Evolutionary conservation across 2,329 filamentous ascomycete genomes (phyloP).

Genomic region (Aureobasidium sp.): DNA sequence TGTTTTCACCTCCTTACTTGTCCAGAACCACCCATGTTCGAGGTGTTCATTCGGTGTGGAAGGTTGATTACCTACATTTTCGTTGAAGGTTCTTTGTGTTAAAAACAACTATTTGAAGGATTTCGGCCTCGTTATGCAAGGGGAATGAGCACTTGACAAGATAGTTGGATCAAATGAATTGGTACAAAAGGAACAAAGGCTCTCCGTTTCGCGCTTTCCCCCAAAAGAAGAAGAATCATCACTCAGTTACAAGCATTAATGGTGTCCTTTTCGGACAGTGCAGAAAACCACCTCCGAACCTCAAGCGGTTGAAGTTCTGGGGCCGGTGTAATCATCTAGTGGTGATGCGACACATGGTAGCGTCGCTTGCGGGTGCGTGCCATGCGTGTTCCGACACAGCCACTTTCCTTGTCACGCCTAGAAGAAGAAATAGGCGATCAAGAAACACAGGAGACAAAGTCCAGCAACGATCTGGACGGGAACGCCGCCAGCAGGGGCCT

Average conservation of each 20-base stretch:
- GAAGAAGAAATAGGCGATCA: constrained; percentile 95
- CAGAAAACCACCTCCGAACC: not conserved
- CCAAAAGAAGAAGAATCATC: not conserved
- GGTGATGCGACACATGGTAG: not conserved
- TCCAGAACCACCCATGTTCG: not conserved
- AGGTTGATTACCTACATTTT: not conserved
- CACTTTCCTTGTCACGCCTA: constrained; percentile 37
- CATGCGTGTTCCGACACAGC: not conserved
- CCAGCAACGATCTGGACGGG: constrained; percentile 76
- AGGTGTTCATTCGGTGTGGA: not conserved
- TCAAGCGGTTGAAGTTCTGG: not conserved
- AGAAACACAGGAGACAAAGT: constrained; percentile 80
- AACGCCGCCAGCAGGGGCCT: constrained; percentile 61
- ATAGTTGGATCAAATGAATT: not conserved
- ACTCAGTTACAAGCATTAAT: constrained; percentile 5
- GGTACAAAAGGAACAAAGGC: not conserved
- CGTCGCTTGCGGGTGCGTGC: not conserved
- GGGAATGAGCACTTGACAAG: not conserved
- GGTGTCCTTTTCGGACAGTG: not conserved
- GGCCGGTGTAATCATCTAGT: not conserved
- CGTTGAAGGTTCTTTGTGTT: not conserved
- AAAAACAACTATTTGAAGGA: no score
- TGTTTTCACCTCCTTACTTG: not conserved
- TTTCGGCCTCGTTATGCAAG: not conserved
- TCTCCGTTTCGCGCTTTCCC: not conserved